phyloP scores from a whole-genome alignment of 2,329 filamentous ascomycete species.

The Fusarium haematococcum region DNA sequence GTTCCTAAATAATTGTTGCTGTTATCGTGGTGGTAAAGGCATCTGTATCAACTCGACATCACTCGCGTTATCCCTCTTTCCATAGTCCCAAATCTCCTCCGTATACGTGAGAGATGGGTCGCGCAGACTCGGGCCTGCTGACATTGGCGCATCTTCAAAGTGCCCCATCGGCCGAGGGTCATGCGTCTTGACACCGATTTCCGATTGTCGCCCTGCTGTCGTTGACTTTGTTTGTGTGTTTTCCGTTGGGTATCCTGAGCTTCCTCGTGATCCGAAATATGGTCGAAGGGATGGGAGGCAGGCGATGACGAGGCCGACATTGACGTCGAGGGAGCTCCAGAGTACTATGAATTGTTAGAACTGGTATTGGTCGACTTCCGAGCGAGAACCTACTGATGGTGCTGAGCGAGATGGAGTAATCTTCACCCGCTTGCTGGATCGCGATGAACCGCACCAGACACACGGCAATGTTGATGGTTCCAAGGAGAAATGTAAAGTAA shows the following conservation, averaged over 20 bases:
- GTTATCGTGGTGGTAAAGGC: neutral
- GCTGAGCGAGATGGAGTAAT: conserved; percentile 19
- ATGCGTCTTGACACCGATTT: neutral
- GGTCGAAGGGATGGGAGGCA: conserved; percentile 33
- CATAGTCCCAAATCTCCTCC: neutral
- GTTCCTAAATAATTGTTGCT: neutral
- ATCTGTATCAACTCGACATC: conserved; percentile 18
- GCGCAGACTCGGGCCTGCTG: neutral
- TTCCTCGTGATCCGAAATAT: conserved; percentile 23
- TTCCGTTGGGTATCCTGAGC: neutral
- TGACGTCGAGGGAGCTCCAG: conserved; percentile 30
- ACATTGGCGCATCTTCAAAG: neutral
- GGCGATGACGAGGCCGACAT: conserved; percentile 32
- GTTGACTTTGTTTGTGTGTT: neutral
- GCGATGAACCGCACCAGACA: conserved; percentile 26
- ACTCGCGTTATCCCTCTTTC: conserved; percentile 1
- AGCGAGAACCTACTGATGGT: conserved; percentile 11
- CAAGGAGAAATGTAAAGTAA: conserved; percentile 32
- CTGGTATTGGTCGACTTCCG: too few species aligned
- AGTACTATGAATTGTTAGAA: neutral
- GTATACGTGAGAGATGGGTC: neutral
- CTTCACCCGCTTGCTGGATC: conserved; percentile 19
- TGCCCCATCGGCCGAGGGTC: neutral
- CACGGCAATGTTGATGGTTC: conserved; percentile 29
- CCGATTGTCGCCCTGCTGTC: neutral